phyloP scores from a whole-genome alignment of 192 early-diverging fungal species.

The Umbelopsis isabellina region DNA sequence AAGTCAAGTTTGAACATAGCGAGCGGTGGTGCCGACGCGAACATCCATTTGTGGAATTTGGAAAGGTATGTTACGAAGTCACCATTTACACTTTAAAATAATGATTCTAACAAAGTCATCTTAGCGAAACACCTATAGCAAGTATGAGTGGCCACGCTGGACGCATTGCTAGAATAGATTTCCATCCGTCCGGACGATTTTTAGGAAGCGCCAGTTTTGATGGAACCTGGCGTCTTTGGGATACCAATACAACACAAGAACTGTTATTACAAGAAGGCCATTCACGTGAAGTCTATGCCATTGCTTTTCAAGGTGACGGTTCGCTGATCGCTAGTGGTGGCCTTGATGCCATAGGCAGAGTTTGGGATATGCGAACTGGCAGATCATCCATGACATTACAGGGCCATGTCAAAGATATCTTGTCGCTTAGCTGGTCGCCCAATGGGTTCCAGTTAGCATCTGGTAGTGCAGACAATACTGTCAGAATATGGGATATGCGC shows the following conservation, averaged over 20 bases:
- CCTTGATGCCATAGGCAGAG: conserved; percentile 87
- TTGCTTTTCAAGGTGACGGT: conserved; percentile 93
- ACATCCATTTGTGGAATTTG: conserved; percentile 83
- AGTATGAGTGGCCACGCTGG: conserved; percentile 79
- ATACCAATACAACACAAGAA: conserved; percentile 74
- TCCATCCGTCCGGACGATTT: conserved; percentile 88
- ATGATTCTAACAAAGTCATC: conserved; percentile 25
- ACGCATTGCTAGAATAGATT: conserved; percentile 84
- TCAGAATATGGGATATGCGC: conserved; percentile 94
- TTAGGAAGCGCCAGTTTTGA: conserved; percentile 79
- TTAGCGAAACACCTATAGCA: conserved; percentile 69
- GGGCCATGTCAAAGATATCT: conserved; percentile 91
- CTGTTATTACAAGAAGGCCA: conserved; percentile 94
- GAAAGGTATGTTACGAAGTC: conserved; percentile 62
- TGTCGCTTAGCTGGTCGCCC: conserved; percentile 88
- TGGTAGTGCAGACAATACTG: conserved; percentile 88
- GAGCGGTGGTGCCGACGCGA: conserved; percentile 79
- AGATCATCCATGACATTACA: conserved; percentile 85
- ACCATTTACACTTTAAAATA: too few relatives aligned
- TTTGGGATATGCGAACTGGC: conserved; percentile 96
- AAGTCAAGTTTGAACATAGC: conserved; percentile 73
- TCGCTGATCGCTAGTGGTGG: conserved; percentile 90
- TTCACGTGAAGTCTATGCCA: conserved; percentile 88
- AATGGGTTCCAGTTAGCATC: conserved; percentile 93
- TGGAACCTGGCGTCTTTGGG: conserved; percentile 97